These are phyloP conservation scores for Athelia psychrophila DNA, from an alignment of 1,284 basidiomycete genomes.

Conservation along the genomic window DNA sequence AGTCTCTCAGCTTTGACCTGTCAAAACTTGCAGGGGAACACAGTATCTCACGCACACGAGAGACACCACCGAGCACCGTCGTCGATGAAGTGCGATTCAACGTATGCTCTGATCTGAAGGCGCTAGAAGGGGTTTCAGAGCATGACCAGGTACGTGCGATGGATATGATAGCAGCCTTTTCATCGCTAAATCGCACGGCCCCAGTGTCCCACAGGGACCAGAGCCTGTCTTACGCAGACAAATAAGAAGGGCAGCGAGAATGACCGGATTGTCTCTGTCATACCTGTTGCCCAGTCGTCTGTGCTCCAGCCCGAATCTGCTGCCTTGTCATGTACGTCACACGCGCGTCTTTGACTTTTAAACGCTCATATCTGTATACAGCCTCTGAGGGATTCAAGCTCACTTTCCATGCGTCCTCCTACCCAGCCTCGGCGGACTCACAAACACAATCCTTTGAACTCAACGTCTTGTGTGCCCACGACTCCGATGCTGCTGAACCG, in stretches of 20 bases:
- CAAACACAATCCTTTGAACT: constrained; percentile 58
- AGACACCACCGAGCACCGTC: constrained; percentile 47
- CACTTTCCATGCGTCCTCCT: constrained; percentile 56
- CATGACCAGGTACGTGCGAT: constrained; percentile 63
- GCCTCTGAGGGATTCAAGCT: constrained; percentile 56
- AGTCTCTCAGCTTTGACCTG: constrained; percentile 56
- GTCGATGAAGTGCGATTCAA: constrained; percentile 50
- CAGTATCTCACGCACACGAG: constrained; percentile 34
- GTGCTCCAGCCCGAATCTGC: constrained; percentile 37
- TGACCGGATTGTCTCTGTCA: constrained; percentile 62
- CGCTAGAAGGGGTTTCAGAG: constrained; percentile 41
- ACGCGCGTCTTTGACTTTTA: constrained; percentile 3
- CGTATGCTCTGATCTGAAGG: constrained; percentile 58
- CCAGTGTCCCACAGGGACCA: constrained; percentile 66
- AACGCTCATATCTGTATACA: constrained; percentile 18
- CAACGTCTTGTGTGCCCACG: constrained; percentile 52
- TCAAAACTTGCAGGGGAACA: constrained; percentile 49
- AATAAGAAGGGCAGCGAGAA: constrained; percentile 52
- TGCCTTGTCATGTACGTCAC: constrained; percentile 44
- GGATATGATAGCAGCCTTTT: neutral
- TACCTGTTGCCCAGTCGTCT: constrained; percentile 57
- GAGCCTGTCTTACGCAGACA: constrained; percentile 67
- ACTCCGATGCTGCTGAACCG: constrained; percentile 37
- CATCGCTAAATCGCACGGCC: neutral
- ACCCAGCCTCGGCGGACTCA: constrained; percentile 44